Base-by-base conservation (phyloP, 1,284 basidiomycete species). In the Ustilago trichophora region DNA sequence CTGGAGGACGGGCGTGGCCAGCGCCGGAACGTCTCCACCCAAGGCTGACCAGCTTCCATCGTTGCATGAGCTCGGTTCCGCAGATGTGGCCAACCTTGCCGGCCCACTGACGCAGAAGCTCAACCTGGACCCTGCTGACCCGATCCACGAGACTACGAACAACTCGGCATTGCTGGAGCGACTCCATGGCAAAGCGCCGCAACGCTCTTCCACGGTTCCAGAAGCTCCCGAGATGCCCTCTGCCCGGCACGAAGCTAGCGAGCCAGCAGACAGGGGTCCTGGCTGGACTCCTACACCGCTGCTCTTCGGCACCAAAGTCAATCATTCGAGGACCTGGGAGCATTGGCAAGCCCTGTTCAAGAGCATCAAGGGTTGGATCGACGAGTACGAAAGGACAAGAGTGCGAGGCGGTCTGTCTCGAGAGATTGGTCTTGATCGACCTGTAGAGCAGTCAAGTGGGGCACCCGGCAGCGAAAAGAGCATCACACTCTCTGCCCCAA, bases 301-400 rank as follows among this genome's bases (percentile, higher is more conserved):
- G n/a, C 50, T 68, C 24, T 68, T 68, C 13, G 65, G 65, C 31
- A 50, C 22, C 37, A 62, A 43, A 24, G 38, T 58, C 24, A 62
- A 68, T 10, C 58, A 47, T 4, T 18, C 24, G 3, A 48, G 77
- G n/a, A 76, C 76, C 2, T 78, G 76, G 76, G 31, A 53, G 26
- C 76, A 80, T 42, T 80, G 77, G 77, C 46, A 50, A 27, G 25
- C 40, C 16, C 58, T 80, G 16, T 59, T 65, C 47, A 49, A 55
- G 27, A 78, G 76, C 44, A 72, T 80, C 24, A 59, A 66, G 13
- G 53, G 44, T 16, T 80, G 77, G 77, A 49, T 78, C 9, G 64
- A 73, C n/a, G 68, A 72, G 44, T 80, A 80, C 54, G 77, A 80
- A 51, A 66, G 55, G 32, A 40, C 59, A 3, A 52, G 77, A 1